phyloP scores from a whole-genome alignment of 352 stramenopile species.

The Phytophthora tentaculata region DNA sequence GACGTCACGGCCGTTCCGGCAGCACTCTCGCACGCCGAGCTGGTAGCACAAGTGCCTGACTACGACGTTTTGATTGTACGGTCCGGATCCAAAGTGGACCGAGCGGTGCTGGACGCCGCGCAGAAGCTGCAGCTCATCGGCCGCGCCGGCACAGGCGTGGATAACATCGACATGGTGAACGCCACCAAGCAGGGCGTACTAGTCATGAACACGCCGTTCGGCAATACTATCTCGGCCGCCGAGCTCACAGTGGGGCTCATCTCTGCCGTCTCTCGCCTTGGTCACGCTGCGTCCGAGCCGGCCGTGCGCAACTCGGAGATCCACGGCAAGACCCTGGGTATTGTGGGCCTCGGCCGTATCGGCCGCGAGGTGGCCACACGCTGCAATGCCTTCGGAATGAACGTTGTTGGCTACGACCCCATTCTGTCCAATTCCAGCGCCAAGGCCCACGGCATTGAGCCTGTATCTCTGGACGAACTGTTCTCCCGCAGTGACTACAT shows the following conservation, averaged over 20 bases:
- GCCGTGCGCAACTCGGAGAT: conserved; percentile 68
- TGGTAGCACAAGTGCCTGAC: conserved; percentile 74
- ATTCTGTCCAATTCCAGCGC: conserved; percentile 90
- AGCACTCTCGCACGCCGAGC: conserved; percentile 59
- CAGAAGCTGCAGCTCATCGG: conserved; percentile 84
- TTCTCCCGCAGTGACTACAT: conserved; percentile 96
- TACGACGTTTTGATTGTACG: conserved; percentile 92
- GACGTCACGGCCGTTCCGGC: conserved; percentile 69
- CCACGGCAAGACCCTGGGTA: conserved; percentile 59
- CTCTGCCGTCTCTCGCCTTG: conserved; percentile 65
- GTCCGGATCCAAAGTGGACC: conserved; percentile 82
- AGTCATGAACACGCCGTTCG: conserved; percentile 96
- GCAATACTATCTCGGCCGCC: conserved; percentile 95
- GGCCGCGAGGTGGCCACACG: conserved; percentile 93
- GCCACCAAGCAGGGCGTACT: conserved; percentile 93
- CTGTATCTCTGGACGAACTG: conserved; percentile 85
- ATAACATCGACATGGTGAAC: conserved; percentile 94
- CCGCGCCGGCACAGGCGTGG: conserved; percentile 90
- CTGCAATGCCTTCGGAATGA: conserved; percentile 94
- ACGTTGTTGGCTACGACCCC: conserved; percentile 93
- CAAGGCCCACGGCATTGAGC: conserved; percentile 80
- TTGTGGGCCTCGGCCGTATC: conserved; percentile 96
- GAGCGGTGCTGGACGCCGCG: conserved; percentile 70
- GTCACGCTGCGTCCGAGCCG: conserved; percentile 3
- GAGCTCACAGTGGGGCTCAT: conserved; percentile 95